These are phyloP conservation scores for Persicaria tinctoria DNA, from an alignment of 148 eudicot genomes.

Conservation along the genomic window DNA sequence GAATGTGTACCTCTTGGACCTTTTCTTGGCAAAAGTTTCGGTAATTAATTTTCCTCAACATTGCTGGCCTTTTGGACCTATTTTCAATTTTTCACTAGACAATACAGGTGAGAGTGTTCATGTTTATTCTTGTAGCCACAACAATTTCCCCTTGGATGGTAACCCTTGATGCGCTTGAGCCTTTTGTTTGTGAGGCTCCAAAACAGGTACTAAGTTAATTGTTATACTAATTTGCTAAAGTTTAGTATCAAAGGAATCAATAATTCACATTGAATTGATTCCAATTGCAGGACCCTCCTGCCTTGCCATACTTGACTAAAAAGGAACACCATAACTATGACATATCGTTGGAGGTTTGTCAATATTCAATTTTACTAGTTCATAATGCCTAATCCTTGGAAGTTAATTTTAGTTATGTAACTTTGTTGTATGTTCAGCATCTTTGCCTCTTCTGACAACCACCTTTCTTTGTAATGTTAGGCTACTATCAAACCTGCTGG, in stretches of 20 bases:
- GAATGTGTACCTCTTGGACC: constrained; percentile 98
- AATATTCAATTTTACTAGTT: background rate
- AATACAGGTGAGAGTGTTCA: background rate
- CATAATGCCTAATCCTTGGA: background rate
- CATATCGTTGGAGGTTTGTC: constrained; percentile 69
- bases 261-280: background rate
- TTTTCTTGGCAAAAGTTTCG: constrained; percentile 94
- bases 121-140: constrained; percentile 42
- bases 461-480: constrained; percentile 29
- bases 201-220: constrained; percentile 41
- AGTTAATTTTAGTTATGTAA: background rate
- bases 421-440: background rate
- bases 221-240: background rate
- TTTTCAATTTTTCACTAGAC: background rate
- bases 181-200: constrained; percentile 81
- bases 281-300: constrained; percentile 69
- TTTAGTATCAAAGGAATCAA: background rate
- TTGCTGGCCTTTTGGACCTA: background rate
- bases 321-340: constrained; percentile 75
- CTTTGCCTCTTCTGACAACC: background rate
- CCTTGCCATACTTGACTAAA: constrained; percentile 83
- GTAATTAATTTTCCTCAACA: constrained; percentile 22
- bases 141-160: constrained; percentile 98
- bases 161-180: constrained; percentile 92
- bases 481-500: constrained; percentile 74